Percentiles rank a stretch among this genome's conserved stretches.
Evolutionary conservation across 2,329 filamentous ascomycete species (phyloP).

Genomic region (Pseudocercospora fuligena): DNA sequence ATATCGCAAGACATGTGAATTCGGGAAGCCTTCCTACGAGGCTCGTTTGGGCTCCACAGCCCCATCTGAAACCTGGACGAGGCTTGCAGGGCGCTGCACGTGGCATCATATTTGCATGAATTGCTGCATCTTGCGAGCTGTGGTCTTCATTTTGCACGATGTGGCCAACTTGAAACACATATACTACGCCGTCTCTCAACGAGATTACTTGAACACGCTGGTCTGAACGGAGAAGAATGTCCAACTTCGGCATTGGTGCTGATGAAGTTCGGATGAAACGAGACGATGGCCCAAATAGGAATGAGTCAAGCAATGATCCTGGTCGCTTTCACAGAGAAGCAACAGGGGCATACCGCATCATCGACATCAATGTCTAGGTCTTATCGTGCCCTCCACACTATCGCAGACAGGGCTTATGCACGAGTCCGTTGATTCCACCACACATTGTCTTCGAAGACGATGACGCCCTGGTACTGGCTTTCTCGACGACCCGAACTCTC

Average conservation of each 20-base stretch:
- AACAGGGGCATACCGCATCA: not conserved
- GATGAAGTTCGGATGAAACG: conserved; percentile 10
- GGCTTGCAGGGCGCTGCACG: conserved; percentile 12
- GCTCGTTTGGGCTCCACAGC: not conserved
- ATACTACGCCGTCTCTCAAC: conserved; percentile 3
- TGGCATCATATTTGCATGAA: not conserved
- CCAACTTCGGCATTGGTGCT: conserved; percentile 10
- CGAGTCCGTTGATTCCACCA: not conserved
- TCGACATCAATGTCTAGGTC: not conserved
- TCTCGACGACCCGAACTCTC: not conserved
- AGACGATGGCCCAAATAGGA: not conserved
- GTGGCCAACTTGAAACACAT: conserved; percentile 1
- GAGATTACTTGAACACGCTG: not conserved
- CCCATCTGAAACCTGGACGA: not conserved
- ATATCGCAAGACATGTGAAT: not conserved
- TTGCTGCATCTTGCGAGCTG: not conserved
- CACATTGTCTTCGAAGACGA: not conserved
- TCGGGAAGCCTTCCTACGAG: not conserved
- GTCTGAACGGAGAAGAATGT: not conserved
- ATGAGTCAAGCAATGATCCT: not conserved
- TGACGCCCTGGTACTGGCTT: not conserved
- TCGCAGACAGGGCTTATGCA: conserved; percentile 3
- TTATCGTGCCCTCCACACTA: not conserved
- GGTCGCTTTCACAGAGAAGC: not conserved
- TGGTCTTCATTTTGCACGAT: not conserved